Conservation (phyloP, 2,329 filamentous ascomycete genomes). For the Exophiala bonariae region DNA sequence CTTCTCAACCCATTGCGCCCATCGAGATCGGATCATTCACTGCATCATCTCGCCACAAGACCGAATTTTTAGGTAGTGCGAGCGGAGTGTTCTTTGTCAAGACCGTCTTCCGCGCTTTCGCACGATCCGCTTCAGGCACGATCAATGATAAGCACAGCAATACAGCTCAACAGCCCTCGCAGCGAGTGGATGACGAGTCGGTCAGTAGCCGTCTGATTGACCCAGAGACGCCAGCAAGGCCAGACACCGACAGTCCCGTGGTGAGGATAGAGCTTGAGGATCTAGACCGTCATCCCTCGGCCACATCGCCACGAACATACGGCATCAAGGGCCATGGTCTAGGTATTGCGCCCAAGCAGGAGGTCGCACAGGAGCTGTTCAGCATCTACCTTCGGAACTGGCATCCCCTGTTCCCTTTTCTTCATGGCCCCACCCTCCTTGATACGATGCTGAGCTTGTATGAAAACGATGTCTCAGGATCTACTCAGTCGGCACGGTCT, state of each 20-base stretch:
- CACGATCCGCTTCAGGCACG: conserved; percentile 28
- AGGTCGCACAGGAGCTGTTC: conserved; percentile 40
- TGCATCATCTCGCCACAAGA: conserved; percentile 41
- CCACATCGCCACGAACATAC: conserved; percentile 1
- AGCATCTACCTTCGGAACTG: conserved; percentile 41
- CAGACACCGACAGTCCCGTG: neutral
- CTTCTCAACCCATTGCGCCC: too few species aligned
- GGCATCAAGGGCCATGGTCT: conserved; percentile 20
- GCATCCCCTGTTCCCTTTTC: conserved; percentile 59
- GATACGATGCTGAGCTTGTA: conserved; percentile 47
- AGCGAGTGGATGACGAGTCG: conserved; percentile 3
- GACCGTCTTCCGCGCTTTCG: conserved; percentile 52
- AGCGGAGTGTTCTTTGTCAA: conserved; percentile 55
- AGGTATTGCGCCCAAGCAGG: conserved; percentile 31
- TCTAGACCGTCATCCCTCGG: neutral
- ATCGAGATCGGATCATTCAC: conserved; percentile 38
- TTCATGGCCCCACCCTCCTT: conserved; percentile 55
- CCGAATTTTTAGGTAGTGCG: conserved; percentile 52
- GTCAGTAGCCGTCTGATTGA: conserved; percentile 13
- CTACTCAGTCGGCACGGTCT: conserved; percentile 33
- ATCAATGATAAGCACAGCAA: conserved; percentile 6
- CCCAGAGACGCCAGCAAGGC: conserved; percentile 6
- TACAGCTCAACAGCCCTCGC: conserved; percentile 1
- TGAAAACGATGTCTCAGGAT: conserved; percentile 10
- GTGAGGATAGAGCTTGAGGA: conserved; percentile 10